Base-by-base conservation (phyloP, 192 early-diverging fungal species). In the Backusella tarrabulga region DNA sequence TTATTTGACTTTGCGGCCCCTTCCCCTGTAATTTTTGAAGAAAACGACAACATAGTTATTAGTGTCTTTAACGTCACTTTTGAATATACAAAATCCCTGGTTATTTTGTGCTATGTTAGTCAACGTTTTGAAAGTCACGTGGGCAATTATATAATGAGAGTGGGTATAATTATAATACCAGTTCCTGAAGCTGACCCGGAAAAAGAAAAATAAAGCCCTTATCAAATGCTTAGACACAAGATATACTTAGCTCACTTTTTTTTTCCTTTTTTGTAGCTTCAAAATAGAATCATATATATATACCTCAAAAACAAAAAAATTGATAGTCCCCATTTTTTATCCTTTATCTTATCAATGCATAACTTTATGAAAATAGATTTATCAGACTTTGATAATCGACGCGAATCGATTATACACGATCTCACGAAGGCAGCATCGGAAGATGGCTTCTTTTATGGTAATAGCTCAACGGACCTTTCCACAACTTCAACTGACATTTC, bases 371-470 rank as follows among this genome's bases (percentile, higher is more conserved):
- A 38, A 46, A 80, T 80, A 14, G 79, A 80, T 35, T 52, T 80
- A 35, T 60, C 74, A 1, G 70, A 75, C 46, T 80, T 76, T 72
- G 74, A 80, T 46, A 66, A 75, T 36, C 63, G 79, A 34, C 68
- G 69, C 17, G 56, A 80, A 17, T 35, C 75, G 44, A 80, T 80
- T 46, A 50, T 76, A 8, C 68, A 32, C 9, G 74, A 74, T 67
- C 36, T 80, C 7, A 72, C 76, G 74, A 72, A 67, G 19, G 79
- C 79, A 29, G 52, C 52, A 14, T 72, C 69, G 21, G 71, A 70
- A 29, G 74, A 80, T 67, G 79, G 79, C 6, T 74, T 80, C 50
- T 80, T 80, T 71, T 80, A 80, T 73, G 68, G 79, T 80, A 80
- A 60, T 29, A 63, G 56, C 29, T 63, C 29, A 23, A 63, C 23